Evolutionary conservation across 768 basidiomycete species (phyloP).

Genomic region (Hemileccinum impolitum): DNA sequence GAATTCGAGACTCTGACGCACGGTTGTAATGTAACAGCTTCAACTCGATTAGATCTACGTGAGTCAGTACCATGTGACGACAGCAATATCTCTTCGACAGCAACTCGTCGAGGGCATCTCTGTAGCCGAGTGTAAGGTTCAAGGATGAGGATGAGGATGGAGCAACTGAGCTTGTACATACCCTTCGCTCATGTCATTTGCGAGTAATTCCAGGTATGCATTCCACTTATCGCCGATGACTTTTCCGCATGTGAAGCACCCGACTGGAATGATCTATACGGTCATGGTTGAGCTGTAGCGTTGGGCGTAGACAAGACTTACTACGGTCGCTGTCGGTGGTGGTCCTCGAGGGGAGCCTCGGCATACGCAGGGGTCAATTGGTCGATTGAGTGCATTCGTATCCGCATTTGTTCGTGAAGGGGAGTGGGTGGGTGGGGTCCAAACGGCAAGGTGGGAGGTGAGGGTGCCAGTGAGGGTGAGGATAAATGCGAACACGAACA

Average conservation of each 20-base stretch:
- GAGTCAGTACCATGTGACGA: constrained; percentile 94
- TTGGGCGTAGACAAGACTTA: constrained; percentile 1
- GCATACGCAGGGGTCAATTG: too few relatives aligned
- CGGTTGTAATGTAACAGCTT: constrained; percentile 96
- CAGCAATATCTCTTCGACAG: constrained; percentile 95
- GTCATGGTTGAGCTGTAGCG: background rate
- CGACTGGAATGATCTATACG: constrained; percentile 87
- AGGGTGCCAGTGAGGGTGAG: too few relatives aligned
- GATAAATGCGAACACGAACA: too few relatives aligned
- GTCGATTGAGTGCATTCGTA: too few relatives aligned
- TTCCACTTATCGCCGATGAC: constrained; percentile 97
- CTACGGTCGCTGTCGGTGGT: constrained; percentile 25
- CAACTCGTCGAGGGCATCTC: constrained; percentile 86
- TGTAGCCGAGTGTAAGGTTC: constrained; percentile 27
- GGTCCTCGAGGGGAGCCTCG: too few relatives aligned
- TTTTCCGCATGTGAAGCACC: constrained; percentile 96
- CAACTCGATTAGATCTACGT: constrained; percentile 97
- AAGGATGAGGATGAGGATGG: background rate
- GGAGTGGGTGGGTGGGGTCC: too few relatives aligned
- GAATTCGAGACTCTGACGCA: too few relatives aligned
- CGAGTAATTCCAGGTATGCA: constrained; percentile 76
- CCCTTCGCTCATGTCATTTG: constrained; percentile 86
- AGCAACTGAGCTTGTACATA: constrained; percentile 40
- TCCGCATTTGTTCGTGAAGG: too few relatives aligned
- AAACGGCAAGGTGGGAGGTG: too few relatives aligned